Base-by-base conservation (phyloP, 192 early-diverging fungal genomes). In the Backusella australiensis region DNA sequence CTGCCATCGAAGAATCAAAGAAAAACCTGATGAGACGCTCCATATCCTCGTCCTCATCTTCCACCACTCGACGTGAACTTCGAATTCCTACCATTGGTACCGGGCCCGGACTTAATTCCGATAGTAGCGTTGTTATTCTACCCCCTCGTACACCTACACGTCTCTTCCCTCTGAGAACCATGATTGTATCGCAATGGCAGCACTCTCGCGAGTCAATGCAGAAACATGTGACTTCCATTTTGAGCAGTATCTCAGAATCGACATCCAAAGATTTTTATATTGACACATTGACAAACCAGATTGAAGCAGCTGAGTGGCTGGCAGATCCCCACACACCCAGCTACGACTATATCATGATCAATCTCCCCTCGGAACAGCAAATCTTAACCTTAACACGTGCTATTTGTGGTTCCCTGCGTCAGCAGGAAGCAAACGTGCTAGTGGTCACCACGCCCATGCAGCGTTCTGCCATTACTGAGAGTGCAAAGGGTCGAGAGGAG, bases 391-490 rank as follows among this genome's bases (percentile, higher is more conserved):
- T 85, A 23, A 65, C 75, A 17, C 65, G 73, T 17, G 49, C 39
- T n/a, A 80, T 85, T 4, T 74, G 69, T 59, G 29, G 65, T 26
- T 77, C 77, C 5, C 23, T 65, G 3, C 12, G 35, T 0, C 77
- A 81, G 3, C 49, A 70, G 6, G 32, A 77, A 15, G 71, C 82
- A 1, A 76, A 75, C 38, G 78, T 82, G 0, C 73, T 86, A 14
- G 81, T 89, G 7, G 80, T 89, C n/a, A 89, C 88, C 1, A 87
- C 86, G 4, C 88, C 86, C 8, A 85, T 89, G 46, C 88, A 89
- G 49, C 82, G 88, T 34, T 80, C 85, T 3, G 74, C 81, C 1
- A 83, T 89, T 32, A 82, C 83, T 59, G 88, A 86, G n/a, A 82
- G 75, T 5, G 72, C 81, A n/a, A 78, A 80, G 23, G 79, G 75